Percentiles rank a stretch among this genome's conserved stretches.
These are phyloP conservation scores for Calonectria leucothoes DNA, from an alignment of 2,329 filamentous ascomycete genomes.

Conservation along the genomic window DNA sequence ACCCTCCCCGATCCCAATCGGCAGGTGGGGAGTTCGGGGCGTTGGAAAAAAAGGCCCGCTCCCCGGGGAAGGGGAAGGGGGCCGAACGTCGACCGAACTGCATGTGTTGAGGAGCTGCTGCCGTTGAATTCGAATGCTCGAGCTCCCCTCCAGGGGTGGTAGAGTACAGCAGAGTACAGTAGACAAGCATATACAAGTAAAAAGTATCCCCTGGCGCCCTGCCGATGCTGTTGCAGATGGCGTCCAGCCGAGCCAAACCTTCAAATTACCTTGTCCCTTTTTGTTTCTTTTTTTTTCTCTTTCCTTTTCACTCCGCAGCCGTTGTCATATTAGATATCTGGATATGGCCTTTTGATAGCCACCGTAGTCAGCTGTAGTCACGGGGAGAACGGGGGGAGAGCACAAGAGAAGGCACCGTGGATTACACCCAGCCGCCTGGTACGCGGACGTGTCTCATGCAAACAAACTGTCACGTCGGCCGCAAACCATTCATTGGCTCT, in stretches of 20 bases:
- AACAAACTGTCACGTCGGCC: not conserved
- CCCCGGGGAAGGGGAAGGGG: too few species aligned
- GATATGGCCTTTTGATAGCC: not conserved
- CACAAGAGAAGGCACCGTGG: not conserved
- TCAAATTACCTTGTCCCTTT: not conserved
- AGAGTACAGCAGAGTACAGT: not conserved
- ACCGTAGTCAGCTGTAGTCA: not conserved
- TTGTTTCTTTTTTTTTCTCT: too few species aligned
- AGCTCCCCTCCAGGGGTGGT: not conserved
- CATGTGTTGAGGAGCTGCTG: not conserved
- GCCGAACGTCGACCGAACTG: not conserved
- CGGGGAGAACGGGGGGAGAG: too few species aligned
- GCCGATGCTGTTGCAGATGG: not conserved
- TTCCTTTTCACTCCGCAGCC: too few species aligned
- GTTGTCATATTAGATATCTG: not conserved
- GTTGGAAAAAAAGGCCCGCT: not conserved
- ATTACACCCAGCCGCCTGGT: constrained; percentile 5
- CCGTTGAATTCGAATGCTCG: too few species aligned
- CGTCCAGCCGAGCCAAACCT: not conserved
- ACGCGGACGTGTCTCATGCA: constrained; percentile 2
- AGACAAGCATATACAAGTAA: not conserved
- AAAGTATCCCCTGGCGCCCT: not conserved
- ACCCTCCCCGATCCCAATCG: not conserved
- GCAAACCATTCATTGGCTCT: not conserved
- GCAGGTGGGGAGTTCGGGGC: not conserved